phyloP scores from a whole-genome alignment of 2,329 filamentous ascomycete species.

The Fusarium sp. region DNA sequence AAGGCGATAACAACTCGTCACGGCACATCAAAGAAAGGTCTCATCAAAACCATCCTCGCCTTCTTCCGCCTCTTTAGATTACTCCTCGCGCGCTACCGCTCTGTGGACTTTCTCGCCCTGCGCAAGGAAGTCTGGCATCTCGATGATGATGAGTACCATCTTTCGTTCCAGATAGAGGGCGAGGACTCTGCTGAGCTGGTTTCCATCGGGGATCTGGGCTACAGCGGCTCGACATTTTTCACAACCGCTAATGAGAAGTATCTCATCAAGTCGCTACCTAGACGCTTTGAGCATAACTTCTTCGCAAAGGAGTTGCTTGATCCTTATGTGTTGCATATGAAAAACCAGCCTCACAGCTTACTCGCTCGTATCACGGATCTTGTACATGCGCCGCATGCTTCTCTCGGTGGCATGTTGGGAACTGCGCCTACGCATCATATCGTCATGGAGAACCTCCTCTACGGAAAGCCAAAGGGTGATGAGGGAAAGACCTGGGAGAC shows the following conservation, averaged over 20 bases:
- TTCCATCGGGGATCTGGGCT: conserved; percentile 76
- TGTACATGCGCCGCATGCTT: conserved; percentile 65
- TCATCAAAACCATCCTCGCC: conserved; percentile 50
- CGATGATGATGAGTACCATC: conserved; percentile 55
- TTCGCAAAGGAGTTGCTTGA: conserved; percentile 75
- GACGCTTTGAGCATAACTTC: conserved; percentile 77
- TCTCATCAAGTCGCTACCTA: conserved; percentile 78
- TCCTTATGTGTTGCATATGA: conserved; percentile 75
- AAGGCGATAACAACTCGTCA: conserved; percentile 62
- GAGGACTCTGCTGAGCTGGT: conserved; percentile 57
- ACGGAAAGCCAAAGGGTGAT: conserved; percentile 64
- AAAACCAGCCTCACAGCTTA: conserved; percentile 68
- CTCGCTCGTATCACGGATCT: conserved; percentile 80
- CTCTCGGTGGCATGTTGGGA: conserved; percentile 71
- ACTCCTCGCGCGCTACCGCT: conserved; percentile 47
- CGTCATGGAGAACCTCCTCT: conserved; percentile 81
- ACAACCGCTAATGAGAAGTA: conserved; percentile 74
- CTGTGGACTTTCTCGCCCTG: conserved; percentile 48
- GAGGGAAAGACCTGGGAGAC: conserved; percentile 69
- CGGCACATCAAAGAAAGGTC: conserved; percentile 38
- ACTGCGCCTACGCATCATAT: conserved; percentile 78
- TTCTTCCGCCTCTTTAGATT: conserved; percentile 54
- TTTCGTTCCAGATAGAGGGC: conserved; percentile 51
- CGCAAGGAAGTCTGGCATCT: conserved; percentile 50
- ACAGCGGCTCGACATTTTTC: conserved; percentile 82